Base-by-base conservation (phyloP, 768 basidiomycete species). In the Boletus reticulatus region DNA sequence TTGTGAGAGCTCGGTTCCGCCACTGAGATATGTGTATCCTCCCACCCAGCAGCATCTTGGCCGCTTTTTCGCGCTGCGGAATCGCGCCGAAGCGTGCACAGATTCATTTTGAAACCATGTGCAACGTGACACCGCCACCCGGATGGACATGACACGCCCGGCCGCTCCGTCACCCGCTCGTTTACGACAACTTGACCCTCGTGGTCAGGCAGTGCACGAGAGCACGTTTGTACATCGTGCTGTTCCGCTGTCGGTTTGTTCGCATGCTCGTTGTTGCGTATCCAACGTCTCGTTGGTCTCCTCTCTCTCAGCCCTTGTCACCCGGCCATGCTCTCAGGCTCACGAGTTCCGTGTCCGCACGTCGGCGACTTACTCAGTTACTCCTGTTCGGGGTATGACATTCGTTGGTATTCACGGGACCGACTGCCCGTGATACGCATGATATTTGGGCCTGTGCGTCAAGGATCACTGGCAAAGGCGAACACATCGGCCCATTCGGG, bases 231-330 rank as follows among this genome's bases (percentile, higher is more conserved):
- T 8, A 20, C 6, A 11, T 44, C 56, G 42, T 36, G 13, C 43
- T 50, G 63, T 48, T 44, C 43, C 43, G 58, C 43, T 57, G 62
- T 58, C 47, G 43, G 43, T 36, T 43, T 52, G 63, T 13, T 48
- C 41, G 29, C 24, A 41, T 59, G 34, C 22, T 32, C 29, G 24
- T 56, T 54, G 47, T 24, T 37, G 53, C 39, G 59, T 45, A 50
- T 48, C 42, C 48, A 47, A 24, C 52, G 36, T 16, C 16, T 16
- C n/a, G 11, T 31, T 11, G 19, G 9, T 24, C 27, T 17, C 22
- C 22, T 16, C 13, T 17, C 27, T 41, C 48, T 41, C 44, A 36
- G 11, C 45, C 20, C 12, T 27, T 36, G 48, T 50, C 36, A 52
- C 29, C 29, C 29, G 29, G 29, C 52, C 37, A 44, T 34, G 27